These are phyloP conservation scores for Somion occarium DNA, from an alignment of 1,284 basidiomycete species.

Conservation along the genomic window DNA sequence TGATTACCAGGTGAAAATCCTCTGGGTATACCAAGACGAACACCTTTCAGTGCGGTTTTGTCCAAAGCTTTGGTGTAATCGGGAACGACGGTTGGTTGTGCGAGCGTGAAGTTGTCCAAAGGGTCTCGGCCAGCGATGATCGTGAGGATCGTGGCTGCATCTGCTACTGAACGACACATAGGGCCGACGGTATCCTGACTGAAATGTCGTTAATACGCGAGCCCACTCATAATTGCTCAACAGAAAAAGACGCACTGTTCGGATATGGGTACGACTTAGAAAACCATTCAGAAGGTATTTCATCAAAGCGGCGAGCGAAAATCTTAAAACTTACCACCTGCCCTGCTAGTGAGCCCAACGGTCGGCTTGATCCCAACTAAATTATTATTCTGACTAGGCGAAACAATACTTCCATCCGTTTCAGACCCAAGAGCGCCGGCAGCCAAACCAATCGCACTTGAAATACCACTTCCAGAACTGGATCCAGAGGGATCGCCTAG, in stretches of 20 bases:
- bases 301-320: too few species aligned
- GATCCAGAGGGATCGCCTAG: constrained; percentile 61
- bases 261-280: constrained; percentile 44
- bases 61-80: constrained; percentile 35
- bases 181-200: constrained; percentile 46
- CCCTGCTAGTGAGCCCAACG: constrained; percentile 44
- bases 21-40: constrained; percentile 38
- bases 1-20: constrained; percentile 20
- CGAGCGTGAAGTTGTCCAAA: constrained; percentile 39
- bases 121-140: constrained; percentile 42
- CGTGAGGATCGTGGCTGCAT: constrained; percentile 38
- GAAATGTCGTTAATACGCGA: not conserved
- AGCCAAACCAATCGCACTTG: constrained; percentile 56
- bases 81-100: constrained; percentile 35
- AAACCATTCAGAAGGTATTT: not conserved
- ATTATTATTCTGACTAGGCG: constrained; percentile 37
- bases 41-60: constrained; percentile 30
- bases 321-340: constrained; percentile 35
- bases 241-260: constrained; percentile 23
- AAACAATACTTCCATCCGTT: constrained; percentile 62
- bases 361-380: constrained; percentile 51
- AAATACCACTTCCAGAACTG: constrained; percentile 60
- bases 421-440: constrained; percentile 60
- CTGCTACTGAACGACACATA: constrained; percentile 42
- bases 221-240: too few species aligned